Conservation (phyloP, 1,139 yeast genomes). For the Geotrichum klebahnii region DNA sequence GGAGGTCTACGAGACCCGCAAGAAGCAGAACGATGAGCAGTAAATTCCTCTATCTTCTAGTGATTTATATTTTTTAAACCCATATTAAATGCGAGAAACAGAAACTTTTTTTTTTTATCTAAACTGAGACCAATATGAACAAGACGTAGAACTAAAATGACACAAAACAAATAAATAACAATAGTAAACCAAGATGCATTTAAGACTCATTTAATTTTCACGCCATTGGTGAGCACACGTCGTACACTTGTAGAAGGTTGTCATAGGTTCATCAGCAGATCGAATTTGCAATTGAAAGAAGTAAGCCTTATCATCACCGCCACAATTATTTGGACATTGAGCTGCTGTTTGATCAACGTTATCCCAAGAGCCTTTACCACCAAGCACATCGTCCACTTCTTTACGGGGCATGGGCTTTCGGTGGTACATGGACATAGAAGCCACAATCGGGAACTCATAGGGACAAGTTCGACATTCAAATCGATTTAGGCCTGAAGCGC, state of each 20-base stretch:
- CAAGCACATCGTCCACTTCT: conserved; percentile 92
- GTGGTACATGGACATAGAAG: conserved; percentile 71
- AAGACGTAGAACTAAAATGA: neutral
- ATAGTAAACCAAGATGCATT: neutral
- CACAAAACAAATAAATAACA: neutral
- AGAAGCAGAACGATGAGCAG: conserved; percentile 37
- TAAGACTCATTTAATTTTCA: conserved; percentile 55
- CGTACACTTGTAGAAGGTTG: conserved; percentile 89
- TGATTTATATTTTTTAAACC: neutral
- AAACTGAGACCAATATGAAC: neutral
- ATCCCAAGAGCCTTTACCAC: conserved; percentile 98
- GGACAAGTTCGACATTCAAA: conserved; percentile 93
- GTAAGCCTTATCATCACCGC: conserved; percentile 90
- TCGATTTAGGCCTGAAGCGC: conserved; percentile 36
- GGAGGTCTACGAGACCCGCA: conserved; percentile 50
- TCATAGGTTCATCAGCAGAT: conserved; percentile 91
- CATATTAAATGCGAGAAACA: neutral
- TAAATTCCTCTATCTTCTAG: neutral
- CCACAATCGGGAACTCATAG: conserved; percentile 81
- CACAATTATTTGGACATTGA: conserved; percentile 82
- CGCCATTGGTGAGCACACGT: conserved; percentile 95
- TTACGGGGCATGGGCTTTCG: conserved; percentile 78
- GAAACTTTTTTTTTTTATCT: neutral
- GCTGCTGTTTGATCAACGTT: conserved; percentile 71
- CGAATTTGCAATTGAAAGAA: conserved; percentile 95